phyloP scores from a whole-genome alignment of 139 green algal species.

The Chlorella sp. region DNA sequence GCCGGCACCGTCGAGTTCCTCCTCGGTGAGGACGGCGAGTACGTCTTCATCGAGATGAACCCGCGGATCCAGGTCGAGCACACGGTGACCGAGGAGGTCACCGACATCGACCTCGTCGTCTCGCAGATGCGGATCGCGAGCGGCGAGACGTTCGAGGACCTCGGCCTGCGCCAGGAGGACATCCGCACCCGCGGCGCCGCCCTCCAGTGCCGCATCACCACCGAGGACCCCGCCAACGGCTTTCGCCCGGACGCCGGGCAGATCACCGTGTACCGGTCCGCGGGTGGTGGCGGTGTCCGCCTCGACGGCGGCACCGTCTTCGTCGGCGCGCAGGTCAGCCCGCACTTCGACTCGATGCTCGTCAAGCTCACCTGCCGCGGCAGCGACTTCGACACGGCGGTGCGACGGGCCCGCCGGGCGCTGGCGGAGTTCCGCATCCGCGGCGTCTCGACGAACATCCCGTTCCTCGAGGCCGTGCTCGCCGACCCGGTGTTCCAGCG shows the following conservation, averaged over 20 bases:
- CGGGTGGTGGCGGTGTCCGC: constrained; percentile 82
- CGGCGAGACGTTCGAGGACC: too few species aligned
- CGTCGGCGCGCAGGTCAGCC: constrained; percentile 69
- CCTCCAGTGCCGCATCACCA: neutral
- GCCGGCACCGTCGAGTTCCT: neutral
- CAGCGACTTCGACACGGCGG: constrained; percentile 50
- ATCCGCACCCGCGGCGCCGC: neutral
- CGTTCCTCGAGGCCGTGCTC: constrained; percentile 89
- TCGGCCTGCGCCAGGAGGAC: neutral
- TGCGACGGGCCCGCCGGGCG: constrained; percentile 29
- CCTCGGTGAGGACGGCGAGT: too few species aligned
- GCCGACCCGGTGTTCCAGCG: constrained; percentile 77
- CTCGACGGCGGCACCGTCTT: constrained; percentile 78
- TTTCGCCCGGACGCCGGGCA: constrained; percentile 67
- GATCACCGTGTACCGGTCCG: constrained; percentile 76
- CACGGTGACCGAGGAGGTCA: constrained; percentile 95
- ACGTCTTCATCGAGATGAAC: too few species aligned
- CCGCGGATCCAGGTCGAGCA: constrained; percentile 98
- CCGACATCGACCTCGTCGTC: constrained; percentile 86
- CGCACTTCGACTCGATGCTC: constrained; percentile 88
- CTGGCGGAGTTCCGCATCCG: constrained; percentile 84
- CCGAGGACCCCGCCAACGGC: neutral
- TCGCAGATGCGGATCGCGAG: constrained; percentile 83
- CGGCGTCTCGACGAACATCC: constrained; percentile 93
- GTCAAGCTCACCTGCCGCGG: constrained; percentile 75